Base-by-base conservation (phyloP, 2,329 filamentous ascomycete genomes). In the Neoascochyta sp. region DNA sequence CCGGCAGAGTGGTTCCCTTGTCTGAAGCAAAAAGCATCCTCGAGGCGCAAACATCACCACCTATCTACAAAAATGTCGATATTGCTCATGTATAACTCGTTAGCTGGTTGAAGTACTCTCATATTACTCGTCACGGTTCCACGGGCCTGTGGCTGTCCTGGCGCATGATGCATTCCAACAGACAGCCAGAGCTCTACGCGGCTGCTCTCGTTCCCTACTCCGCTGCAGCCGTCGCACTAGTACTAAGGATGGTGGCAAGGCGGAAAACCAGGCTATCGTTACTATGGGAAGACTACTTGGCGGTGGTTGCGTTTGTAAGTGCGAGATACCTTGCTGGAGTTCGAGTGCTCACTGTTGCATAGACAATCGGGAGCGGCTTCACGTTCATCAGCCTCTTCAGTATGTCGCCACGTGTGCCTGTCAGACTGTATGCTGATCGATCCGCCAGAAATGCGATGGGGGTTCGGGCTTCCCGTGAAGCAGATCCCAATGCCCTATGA, bases 351-450 rank as follows among this genome's bases (percentile, higher is more conserved):
- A 47, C 16, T 4, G 8, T 13, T 9, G 9, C 14, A 17, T 12
- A 47, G 43, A 5, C 29, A 0, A 31, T 41, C 14, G 46, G 48
- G 4, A 50, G 38, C 9, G 45, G 33, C 1, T 50, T 48, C 16
- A 52, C 46, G 3, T 45, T 50, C 24, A 31, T 52, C 26, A 49
- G 46, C 24, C 27, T 52, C 13, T 45, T 37, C 33, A 50, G 48
- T 47, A 48, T 19, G 36, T 39, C 7, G 7, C 11, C 5, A 13
- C 16, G 11, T 10, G 16, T 6, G n/a, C 14, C 6, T 17, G 18
- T 11, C 16, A 18, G 11, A 24, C 11, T 11, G n/a, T 7, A 8
- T 13, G 22, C 40, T 45, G 16, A 46, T 27, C n/a, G n/a, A n/a
- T 13, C 11, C n/a, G 20, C 10, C 20, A 52, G 48, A 52, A 23